Conservation (phyloP, 202 grass and related monocot genomes). For the Setaria viridis region DNA sequence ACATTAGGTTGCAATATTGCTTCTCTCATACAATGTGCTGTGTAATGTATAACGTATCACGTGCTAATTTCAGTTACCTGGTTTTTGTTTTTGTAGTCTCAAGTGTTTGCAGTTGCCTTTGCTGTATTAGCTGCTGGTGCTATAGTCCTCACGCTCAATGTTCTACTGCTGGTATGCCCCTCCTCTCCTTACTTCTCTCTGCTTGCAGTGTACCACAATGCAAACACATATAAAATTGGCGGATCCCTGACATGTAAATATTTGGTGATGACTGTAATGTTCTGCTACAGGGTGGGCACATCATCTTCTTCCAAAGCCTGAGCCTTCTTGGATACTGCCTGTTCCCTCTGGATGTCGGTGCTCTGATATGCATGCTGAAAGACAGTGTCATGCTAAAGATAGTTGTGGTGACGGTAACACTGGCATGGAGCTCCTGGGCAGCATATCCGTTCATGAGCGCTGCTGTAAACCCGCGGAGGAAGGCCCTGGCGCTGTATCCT, state of each 20-base stretch:
- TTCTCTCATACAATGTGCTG: slow-evolving; percentile 10
- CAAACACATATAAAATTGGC: neutral
- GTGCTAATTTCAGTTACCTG: neutral
- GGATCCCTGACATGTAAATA: neutral
- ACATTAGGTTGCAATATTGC: neutral
- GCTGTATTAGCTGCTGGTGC: slow-evolving; percentile 91
- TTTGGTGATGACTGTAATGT: slow-evolving; percentile 11
- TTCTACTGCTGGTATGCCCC: slow-evolving; percentile 77
- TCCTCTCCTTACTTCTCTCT: neutral
- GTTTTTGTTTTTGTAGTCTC: slow-evolving; percentile 65
- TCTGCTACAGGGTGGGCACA: slow-evolving; percentile 73
- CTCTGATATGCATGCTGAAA: slow-evolving; percentile 78
- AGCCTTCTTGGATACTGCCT: slow-evolving; percentile 94
- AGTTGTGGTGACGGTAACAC: slow-evolving; percentile 60
- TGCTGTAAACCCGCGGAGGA: slow-evolving; percentile 84
- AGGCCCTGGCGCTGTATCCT: slow-evolving; percentile 91
- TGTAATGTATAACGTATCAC: neutral
- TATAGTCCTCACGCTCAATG: slow-evolving; percentile 89
- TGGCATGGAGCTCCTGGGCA: slow-evolving; percentile 96
- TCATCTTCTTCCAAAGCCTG: slow-evolving; percentile 97
- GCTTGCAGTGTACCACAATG: neutral
- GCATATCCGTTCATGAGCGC: slow-evolving; percentile 95
- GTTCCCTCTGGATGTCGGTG: slow-evolving; percentile 86
- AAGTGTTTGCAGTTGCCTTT: slow-evolving; percentile 98
- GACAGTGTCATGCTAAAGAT: slow-evolving; percentile 74